These are phyloP conservation scores for Naganishia sp. DNA, from an alignment of 1,284 basidiomycete genomes.

Conservation along the genomic window DNA sequence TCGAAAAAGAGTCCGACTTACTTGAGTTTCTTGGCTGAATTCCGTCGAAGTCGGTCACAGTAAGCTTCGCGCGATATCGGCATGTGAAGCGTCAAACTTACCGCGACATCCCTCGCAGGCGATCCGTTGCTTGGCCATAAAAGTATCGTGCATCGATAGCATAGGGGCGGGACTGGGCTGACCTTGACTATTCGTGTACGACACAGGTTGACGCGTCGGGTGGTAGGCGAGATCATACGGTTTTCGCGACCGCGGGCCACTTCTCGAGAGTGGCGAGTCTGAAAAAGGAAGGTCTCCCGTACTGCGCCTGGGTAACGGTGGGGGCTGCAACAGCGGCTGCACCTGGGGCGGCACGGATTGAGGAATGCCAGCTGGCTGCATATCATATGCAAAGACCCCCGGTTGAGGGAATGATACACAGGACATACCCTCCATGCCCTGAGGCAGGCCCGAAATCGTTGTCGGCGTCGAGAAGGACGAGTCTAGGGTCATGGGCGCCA, in stretches of 20 bases:
- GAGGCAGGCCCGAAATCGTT: not conserved
- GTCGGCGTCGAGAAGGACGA: not conserved
- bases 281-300: slow-evolving; percentile 10
- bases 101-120: slow-evolving; percentile 23
- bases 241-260: not conserved
- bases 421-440: not conserved
- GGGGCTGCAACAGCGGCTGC: not conserved
- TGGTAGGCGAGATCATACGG: not conserved
- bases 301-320: not conserved
- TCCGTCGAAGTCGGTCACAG: no score
- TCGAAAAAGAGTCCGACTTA: not conserved
- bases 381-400: not conserved
- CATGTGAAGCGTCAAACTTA: not conserved
- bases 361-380: not conserved
- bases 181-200: not conserved
- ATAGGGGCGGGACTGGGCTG: not conserved
- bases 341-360: no score
- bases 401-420: not conserved
- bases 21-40: slow-evolving; percentile 24
- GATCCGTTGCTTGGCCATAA: slow-evolving; percentile 18
- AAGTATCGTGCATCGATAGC: not conserved
- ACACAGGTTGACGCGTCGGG: not conserved
- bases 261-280: slow-evolving; percentile 4
- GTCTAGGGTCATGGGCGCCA: not conserved
- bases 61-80: not conserved